A percentile compares a stretch with the other conserved stretches of the same genome.
Conservation (phyloP, 768 basidiomycete species). For the Kockovaella imperatae region DNA sequence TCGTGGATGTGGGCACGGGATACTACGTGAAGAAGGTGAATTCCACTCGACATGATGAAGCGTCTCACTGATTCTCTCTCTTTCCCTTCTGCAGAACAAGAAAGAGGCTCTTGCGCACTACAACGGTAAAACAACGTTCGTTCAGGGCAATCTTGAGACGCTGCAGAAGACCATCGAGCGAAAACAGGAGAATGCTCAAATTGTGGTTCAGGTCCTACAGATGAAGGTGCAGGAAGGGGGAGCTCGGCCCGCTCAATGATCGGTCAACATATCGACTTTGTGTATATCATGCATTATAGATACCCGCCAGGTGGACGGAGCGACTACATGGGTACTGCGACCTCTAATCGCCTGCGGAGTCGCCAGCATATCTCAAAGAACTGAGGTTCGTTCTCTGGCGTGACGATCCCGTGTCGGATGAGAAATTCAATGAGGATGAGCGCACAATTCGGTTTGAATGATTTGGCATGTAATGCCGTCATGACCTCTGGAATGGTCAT, state of each 20-base stretch:
- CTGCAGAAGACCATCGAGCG: slow-evolving; percentile 82
- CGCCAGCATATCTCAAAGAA: slow-evolving; percentile 59
- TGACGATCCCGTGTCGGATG: slow-evolving; percentile 74
- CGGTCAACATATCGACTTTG: background rate
- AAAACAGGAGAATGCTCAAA: slow-evolving; percentile 83
- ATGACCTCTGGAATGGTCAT: slow-evolving; percentile 59
- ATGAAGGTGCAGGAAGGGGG: slow-evolving; percentile 48
- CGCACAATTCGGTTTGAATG: slow-evolving; percentile 92
- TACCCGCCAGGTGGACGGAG: background rate
- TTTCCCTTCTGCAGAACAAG: slow-evolving; percentile 56
- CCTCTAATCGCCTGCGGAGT: slow-evolving; percentile 23
- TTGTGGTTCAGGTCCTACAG: slow-evolving; percentile 66
- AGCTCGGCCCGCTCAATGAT: slow-evolving; percentile 22
- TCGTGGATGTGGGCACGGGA: slow-evolving; percentile 92
- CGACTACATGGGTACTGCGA: slow-evolving; percentile 18
- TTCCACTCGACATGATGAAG: background rate
- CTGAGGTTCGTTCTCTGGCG: slow-evolving; percentile 77
- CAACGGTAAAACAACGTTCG: slow-evolving; percentile 67
- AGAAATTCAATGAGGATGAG: slow-evolving; percentile 82
- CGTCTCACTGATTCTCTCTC: background rate
- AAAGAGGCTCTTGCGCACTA: slow-evolving; percentile 75
- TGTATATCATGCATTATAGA: slow-evolving; percentile 15
- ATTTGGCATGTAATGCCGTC: slow-evolving; percentile 56
- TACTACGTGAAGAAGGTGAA: slow-evolving; percentile 91
- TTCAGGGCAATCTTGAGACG: slow-evolving; percentile 72